A percentile compares a stretch with the other conserved stretches of the same genome.
Conservation (phyloP, 2,329 filamentous ascomycete genomes). For the Ilyonectria robusta region DNA sequence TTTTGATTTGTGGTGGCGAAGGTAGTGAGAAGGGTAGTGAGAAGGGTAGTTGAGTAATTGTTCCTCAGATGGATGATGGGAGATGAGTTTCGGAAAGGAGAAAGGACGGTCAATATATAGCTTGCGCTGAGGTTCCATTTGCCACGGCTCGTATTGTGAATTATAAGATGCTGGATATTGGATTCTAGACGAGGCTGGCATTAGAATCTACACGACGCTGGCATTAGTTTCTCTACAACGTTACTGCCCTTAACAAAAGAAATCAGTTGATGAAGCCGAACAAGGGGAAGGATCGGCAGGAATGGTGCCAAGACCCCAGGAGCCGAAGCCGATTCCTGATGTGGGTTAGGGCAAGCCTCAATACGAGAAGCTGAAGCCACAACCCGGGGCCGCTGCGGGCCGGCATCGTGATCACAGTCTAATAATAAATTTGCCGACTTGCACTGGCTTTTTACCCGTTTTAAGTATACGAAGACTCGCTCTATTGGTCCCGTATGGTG, state of each 20-base stretch:
- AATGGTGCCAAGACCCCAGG: neutral
- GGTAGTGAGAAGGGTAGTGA: neutral
- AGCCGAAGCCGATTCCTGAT: neutral
- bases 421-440: neutral
- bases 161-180: neutral
- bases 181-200: neutral
- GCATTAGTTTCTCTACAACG: neutral
- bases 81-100: neutral
- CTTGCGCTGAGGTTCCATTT: neutral
- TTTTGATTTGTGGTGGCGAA: conserved; percentile 3
- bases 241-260: neutral
- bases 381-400: neutral
- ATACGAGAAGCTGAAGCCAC: conserved; percentile 1
- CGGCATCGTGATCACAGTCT: neutral
- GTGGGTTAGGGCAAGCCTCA: neutral
- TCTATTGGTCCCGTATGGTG: neutral
- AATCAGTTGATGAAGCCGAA: neutral
- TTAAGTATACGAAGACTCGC: neutral
- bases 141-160: neutral
- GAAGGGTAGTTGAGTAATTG: neutral
- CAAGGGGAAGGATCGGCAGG: neutral
- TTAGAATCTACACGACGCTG: neutral
- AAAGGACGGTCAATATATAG: neutral
- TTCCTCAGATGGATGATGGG: neutral
- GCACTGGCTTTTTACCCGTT: neutral